phyloP scores from a whole-genome alignment of 2,329 filamentous ascomycete genomes.

The Pseudogymnoascus destructans region DNA sequence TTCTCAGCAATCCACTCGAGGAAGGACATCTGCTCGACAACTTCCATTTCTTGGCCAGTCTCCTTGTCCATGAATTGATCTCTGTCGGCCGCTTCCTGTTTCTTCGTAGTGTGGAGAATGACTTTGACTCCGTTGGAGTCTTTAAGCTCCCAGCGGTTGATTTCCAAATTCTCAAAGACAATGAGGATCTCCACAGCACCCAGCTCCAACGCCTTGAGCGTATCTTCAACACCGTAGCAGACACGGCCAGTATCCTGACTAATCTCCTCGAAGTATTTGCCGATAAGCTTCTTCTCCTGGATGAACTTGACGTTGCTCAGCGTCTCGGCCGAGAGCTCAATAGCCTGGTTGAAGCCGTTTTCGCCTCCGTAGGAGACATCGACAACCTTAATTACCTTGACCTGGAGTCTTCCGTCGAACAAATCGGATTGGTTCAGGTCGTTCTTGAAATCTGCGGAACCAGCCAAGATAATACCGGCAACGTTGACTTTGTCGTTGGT shows the following conservation, averaged over 20 bases:
- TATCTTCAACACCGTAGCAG: slow-evolving; percentile 97
- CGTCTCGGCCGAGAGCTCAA: slow-evolving; percentile 88
- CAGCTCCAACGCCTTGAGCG: slow-evolving; percentile 87
- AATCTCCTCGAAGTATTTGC: slow-evolving; percentile 98
- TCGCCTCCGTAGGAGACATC: slow-evolving; percentile 98
- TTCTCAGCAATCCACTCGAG: slow-evolving; percentile 99
- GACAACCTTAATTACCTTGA: slow-evolving; percentile 98
- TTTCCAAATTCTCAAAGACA: slow-evolving; percentile 92
- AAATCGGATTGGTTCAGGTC: slow-evolving; percentile 95
- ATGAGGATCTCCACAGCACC: slow-evolving; percentile 91
- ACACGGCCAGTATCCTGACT: slow-evolving; percentile 93
- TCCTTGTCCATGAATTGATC: slow-evolving; percentile 89
- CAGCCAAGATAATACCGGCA: slow-evolving; percentile 84
- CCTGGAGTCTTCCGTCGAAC: slow-evolving; percentile 81
- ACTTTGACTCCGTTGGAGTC: slow-evolving; percentile 58
- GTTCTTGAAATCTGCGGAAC: slow-evolving; percentile 99
- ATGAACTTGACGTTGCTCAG: slow-evolving; percentile 99
- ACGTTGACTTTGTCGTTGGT: slow-evolving; percentile 98
- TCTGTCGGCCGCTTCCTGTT: slow-evolving; percentile 61
- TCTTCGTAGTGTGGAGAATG: slow-evolving; percentile 78
- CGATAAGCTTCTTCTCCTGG: slow-evolving; percentile 99
- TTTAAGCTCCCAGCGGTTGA: slow-evolving; percentile 85
- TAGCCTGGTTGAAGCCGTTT: slow-evolving; percentile 99
- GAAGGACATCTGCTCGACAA: slow-evolving; percentile 77
- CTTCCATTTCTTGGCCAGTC: slow-evolving; percentile 94